Evolutionary conservation across 768 basidiomycete genomes (phyloP).

Genomic region (Suillus plorans): DNA sequence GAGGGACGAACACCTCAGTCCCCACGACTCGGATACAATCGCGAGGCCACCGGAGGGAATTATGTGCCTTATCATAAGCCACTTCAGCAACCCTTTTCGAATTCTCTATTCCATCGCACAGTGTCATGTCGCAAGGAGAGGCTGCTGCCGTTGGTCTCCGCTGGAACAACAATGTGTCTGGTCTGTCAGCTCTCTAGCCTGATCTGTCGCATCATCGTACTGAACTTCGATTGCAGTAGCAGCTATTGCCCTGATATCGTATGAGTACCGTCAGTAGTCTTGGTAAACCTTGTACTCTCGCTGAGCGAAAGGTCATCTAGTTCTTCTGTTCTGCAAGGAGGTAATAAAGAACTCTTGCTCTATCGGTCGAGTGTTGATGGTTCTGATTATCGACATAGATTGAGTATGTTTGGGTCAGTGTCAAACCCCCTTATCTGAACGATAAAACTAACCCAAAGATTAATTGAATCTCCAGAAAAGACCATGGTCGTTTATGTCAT

Average conservation of each 20-base stretch:
- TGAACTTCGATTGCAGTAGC: not conserved
- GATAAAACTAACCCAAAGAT: not conserved
- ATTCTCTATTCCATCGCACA: not conserved
- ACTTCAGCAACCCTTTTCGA: not conserved
- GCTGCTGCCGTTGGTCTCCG: not conserved
- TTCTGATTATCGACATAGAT: not conserved
- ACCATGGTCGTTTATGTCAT: not conserved
- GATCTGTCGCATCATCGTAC: not conserved
- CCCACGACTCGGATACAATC: not conserved
- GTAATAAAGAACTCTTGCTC: not conserved
- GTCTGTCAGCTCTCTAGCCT: not conserved
- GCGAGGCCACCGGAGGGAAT: not conserved
- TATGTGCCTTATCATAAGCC: not conserved
- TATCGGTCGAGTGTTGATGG: not conserved
- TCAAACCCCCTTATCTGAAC: not conserved
- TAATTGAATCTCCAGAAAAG: not conserved
- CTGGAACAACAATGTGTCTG: conserved; percentile 1
- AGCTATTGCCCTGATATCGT: not conserved
- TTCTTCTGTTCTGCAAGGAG: not conserved
- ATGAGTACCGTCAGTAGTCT: conserved; percentile 2
- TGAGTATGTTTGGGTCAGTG: conserved; percentile 1
- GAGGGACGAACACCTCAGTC: not conserved
- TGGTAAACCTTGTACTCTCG: not conserved
- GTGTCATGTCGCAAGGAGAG: not conserved
- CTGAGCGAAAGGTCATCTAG: not conserved